These are phyloP conservation scores for Schizochytrium sp. DNA, from an alignment of 108 stramenopile species.

Conservation along the genomic window DNA sequence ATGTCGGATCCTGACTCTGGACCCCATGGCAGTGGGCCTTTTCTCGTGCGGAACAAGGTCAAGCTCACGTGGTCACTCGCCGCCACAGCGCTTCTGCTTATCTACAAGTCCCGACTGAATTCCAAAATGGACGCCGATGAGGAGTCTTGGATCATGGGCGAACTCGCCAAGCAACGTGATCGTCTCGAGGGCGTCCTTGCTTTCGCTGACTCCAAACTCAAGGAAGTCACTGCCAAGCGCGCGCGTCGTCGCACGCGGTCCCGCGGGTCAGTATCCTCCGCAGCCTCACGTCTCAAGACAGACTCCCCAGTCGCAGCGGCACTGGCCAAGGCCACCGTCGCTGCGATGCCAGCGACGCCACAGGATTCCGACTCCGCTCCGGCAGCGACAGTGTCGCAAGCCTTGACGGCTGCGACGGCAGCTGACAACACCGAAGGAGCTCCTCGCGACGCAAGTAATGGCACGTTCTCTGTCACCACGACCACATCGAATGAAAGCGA, in stretches of 20 bases:
- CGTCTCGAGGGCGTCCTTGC: slow-evolving; percentile 9
- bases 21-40: not conserved
- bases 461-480: not conserved
- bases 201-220: not conserved
- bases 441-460: not conserved
- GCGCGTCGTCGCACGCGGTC: not conserved
- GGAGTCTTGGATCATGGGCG: not conserved
- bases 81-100: not conserved
- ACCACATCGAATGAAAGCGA: not conserved
- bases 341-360: not conserved
- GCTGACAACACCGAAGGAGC: not conserved
- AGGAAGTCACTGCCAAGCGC: not conserved
- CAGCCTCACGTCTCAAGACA: not conserved
- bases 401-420: not conserved
- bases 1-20: too few species aligned
- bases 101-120: not conserved
- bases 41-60: not conserved
- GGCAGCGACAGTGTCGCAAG: not conserved
- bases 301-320: not conserved
- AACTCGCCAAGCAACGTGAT: not conserved
- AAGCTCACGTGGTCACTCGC: not conserved
- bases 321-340: not conserved
- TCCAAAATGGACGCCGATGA: not conserved
- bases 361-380: not conserved
- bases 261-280: not conserved